Evolutionary conservation across 2,329 filamentous ascomycete species (phyloP).

Genomic region (Paraconiothyrium brasiliense): DNA sequence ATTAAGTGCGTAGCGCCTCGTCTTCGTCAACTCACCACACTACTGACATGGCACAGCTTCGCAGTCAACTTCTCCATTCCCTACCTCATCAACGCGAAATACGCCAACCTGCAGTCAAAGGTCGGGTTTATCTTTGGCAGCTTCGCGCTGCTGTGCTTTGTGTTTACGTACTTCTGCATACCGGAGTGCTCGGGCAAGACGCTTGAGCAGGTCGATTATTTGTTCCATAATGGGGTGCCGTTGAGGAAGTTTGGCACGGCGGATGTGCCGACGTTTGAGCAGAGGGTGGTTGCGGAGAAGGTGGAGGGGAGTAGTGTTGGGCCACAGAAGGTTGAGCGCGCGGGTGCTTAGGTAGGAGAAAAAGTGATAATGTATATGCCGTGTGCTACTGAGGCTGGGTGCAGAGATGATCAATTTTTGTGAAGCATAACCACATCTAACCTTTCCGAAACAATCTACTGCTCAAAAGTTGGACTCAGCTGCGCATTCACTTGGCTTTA

Average conservation of each 20-base stretch:
- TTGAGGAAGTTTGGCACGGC: neutral
- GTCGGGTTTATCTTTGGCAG: constrained; percentile 54
- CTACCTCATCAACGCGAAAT: constrained; percentile 48
- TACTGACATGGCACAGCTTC: constrained; percentile 11
- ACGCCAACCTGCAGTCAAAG: constrained; percentile 48
- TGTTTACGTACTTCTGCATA: constrained; percentile 29
- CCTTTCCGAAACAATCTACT: no score
- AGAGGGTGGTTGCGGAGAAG: no score
- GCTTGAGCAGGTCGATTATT: constrained; percentile 34
- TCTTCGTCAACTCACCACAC: neutral
- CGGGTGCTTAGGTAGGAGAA: no score
- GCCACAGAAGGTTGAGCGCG: constrained; percentile 6
- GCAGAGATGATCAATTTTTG: no score
- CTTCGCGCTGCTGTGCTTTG: constrained; percentile 27
- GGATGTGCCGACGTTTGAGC: no score
- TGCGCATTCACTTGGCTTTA: no score
- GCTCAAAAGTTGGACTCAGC: no score
- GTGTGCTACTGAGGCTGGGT: no score
- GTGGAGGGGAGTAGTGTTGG: neutral
- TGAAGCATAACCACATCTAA: no score
- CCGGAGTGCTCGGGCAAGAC: constrained; percentile 24
- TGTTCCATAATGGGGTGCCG: constrained; percentile 13
- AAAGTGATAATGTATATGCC: no score
- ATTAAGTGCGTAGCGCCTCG: constrained; percentile 13
- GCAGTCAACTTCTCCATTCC: constrained; percentile 49